These are phyloP conservation scores for Cladophialophora chaetospira DNA, from an alignment of 2,329 filamentous ascomycete species.

Conservation along the genomic window DNA sequence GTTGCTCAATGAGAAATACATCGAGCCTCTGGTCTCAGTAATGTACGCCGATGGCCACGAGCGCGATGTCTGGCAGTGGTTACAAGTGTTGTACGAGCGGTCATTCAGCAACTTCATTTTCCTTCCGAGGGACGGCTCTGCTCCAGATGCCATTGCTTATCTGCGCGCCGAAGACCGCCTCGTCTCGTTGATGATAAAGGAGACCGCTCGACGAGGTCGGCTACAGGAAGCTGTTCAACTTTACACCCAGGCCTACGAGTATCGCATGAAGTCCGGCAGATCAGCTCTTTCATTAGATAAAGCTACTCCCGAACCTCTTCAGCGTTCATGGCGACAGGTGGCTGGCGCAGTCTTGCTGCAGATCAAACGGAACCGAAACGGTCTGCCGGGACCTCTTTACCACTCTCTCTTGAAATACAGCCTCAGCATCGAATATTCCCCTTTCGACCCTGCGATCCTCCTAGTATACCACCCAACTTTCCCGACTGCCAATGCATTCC, in stretches of 20 bases:
- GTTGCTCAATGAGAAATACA: slow-evolving; percentile 16
- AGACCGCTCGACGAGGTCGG: slow-evolving; percentile 18
- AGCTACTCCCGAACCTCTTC: slow-evolving; percentile 6
- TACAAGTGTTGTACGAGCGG: slow-evolving; percentile 27
- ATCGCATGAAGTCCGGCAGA: slow-evolving; percentile 30
- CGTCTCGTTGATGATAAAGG: slow-evolving; percentile 29
- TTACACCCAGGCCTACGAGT: slow-evolving; percentile 28
- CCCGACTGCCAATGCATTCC: slow-evolving; percentile 35
- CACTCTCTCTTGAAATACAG: slow-evolving; percentile 30
- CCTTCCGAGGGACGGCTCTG: neutral
- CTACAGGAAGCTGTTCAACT: slow-evolving; percentile 29
- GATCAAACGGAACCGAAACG: slow-evolving; percentile 24
- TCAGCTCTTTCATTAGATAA: slow-evolving; percentile 24
- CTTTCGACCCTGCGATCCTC: slow-evolving; percentile 36
- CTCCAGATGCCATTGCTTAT: slow-evolving; percentile 10
- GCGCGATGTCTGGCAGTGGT: slow-evolving; percentile 33
- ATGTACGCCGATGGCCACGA: slow-evolving; percentile 30
- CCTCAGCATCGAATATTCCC: slow-evolving; percentile 11
- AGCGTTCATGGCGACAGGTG: slow-evolving; percentile 27
- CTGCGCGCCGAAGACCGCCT: slow-evolving; percentile 29
- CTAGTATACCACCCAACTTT: slow-evolving; percentile 43
- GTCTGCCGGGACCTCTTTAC: slow-evolving; percentile 37
- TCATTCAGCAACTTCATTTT: slow-evolving; percentile 14
- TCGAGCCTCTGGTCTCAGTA: slow-evolving; percentile 18
- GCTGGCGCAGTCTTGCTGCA: slow-evolving; percentile 35